phyloP scores from a whole-genome alignment of 805 yeast genomes.

The Zygoascus biomembranicola region DNA sequence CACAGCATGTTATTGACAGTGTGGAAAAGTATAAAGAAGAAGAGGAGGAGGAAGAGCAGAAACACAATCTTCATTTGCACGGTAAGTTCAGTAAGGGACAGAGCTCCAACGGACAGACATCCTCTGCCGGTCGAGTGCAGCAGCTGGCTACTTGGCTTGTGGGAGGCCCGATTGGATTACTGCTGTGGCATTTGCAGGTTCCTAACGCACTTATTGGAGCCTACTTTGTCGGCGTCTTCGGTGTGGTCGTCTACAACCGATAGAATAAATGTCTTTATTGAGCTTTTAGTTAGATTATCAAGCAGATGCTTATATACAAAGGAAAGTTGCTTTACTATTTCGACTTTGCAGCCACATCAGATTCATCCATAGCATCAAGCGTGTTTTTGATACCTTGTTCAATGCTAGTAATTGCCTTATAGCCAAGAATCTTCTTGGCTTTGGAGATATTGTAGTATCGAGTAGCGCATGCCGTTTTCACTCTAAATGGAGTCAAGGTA shows the following conservation, averaged over 20 bases:
- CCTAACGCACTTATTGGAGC: background rate
- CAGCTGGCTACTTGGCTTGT: background rate
- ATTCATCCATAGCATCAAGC: constrained; percentile 82
- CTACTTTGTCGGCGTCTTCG: background rate
- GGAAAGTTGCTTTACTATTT: background rate
- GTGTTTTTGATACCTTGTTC: constrained; percentile 76
- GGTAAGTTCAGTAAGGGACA: background rate
- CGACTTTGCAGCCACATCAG: background rate
- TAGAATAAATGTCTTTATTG: background rate
- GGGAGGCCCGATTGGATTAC: background rate
- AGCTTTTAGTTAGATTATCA: background rate
- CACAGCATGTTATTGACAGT: background rate
- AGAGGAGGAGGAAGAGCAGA: background rate
- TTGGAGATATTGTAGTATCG: constrained; percentile 89
- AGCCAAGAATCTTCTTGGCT: constrained; percentile 72
- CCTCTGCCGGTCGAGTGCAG: background rate
- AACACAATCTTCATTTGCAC: background rate
- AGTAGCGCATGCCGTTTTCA: constrained; percentile 81
- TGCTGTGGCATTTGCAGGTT: background rate
- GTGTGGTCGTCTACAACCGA: background rate
- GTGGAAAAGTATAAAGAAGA: background rate
- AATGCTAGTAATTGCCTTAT: constrained; percentile 67
- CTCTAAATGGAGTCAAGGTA: constrained; percentile 94
- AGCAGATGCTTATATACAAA: background rate
- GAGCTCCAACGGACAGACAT: background rate